These are phyloP conservation scores for Cymodocea nodosa DNA, from an alignment of 116 monocot species.

Conservation along the genomic window DNA sequence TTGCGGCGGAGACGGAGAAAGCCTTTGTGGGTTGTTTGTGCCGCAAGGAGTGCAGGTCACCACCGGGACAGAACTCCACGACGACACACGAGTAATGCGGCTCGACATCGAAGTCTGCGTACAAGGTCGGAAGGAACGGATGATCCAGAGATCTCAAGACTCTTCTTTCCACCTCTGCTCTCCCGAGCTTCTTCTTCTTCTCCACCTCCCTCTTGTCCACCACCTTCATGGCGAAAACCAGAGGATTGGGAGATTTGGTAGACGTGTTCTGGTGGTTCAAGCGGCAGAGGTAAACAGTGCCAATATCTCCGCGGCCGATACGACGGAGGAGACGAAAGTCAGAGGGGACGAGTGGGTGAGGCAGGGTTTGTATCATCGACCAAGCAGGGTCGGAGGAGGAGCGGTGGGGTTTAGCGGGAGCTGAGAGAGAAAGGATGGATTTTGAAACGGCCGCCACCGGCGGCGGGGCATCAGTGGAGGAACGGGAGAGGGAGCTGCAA, in stretches of 20 bases:
- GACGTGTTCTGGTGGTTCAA: conserved; percentile 12
- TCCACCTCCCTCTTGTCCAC: conserved; percentile 50
- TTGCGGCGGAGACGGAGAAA: conserved; percentile 54
- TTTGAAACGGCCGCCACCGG: conserved; percentile 31
- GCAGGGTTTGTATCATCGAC: no score
- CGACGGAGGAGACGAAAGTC: conserved; percentile 74
- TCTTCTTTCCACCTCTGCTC: conserved; percentile 63
- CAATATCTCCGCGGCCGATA: conserved; percentile 83
- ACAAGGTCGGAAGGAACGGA: conserved; percentile 74
- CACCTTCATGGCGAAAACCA: conserved; percentile 73
- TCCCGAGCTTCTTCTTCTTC: conserved; percentile 61
- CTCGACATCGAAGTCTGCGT: conserved; percentile 76
- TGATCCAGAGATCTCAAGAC: conserved; percentile 60
- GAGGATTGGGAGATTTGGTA: background rate
- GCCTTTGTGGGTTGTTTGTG: conserved; percentile 56
- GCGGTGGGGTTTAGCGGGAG: background rate
- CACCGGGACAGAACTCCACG: conserved; percentile 87
- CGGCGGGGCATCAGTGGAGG: conserved; percentile 4
- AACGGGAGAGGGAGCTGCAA: conserved; percentile 14
- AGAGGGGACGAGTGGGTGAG: conserved; percentile 19
- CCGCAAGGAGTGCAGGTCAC: conserved; percentile 84
- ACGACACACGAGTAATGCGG: conserved; percentile 68
- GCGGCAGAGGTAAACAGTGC: conserved; percentile 80
- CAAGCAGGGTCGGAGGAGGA: no score
- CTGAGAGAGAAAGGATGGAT: conserved; percentile 21